Percentiles rank a stretch among this genome's conserved stretches.
phyloP scores from a whole-genome alignment of 208 protist genomes.

The Trypanosoma scelopori region DNA sequence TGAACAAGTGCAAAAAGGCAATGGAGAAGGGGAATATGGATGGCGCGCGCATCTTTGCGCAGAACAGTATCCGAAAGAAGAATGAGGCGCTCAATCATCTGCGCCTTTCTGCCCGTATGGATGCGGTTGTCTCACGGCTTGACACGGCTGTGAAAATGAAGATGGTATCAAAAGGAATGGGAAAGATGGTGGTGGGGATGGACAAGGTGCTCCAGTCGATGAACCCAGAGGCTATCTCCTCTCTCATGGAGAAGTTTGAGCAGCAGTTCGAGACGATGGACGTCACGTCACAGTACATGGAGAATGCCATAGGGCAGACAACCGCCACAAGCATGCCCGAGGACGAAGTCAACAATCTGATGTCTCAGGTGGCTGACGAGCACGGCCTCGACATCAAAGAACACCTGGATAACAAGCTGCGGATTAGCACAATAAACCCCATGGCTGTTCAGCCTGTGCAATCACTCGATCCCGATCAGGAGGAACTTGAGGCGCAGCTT shows the following conservation, averaged over 20 bases:
- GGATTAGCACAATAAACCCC: constrained; percentile 39
- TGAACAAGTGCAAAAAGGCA: constrained; percentile 92
- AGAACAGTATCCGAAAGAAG: constrained; percentile 98
- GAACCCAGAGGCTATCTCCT: constrained; percentile 89
- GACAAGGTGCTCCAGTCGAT: constrained; percentile 94
- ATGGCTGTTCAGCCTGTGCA: constrained; percentile 10
- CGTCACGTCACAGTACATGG: constrained; percentile 92
- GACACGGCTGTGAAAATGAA: constrained; percentile 96
- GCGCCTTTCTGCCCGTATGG: constrained; percentile 93
- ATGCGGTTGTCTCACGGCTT: constrained; percentile 95
- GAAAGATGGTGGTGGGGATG: constrained; percentile 93
- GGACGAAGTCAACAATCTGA: constrained; percentile 91
- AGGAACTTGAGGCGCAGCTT: constrained; percentile 69
- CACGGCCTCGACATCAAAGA: constrained; percentile 90
- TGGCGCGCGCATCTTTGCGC: constrained; percentile 96
- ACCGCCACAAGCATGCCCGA: constrained; percentile 91
- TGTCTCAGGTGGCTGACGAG: constrained; percentile 95
- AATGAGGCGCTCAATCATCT: constrained; percentile 97
- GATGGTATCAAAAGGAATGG: constrained; percentile 94
- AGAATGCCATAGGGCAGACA: constrained; percentile 91
- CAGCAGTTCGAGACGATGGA: constrained; percentile 97
- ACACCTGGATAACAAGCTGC: constrained; percentile 57
- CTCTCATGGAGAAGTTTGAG: constrained; percentile 98
- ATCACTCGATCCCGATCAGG: constrained; percentile 28
- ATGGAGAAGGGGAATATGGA: constrained; percentile 98